Evolutionary conservation across 2,329 filamentous ascomycete genomes (phyloP).

Genomic region (Thermochaetoides dissita): DNA sequence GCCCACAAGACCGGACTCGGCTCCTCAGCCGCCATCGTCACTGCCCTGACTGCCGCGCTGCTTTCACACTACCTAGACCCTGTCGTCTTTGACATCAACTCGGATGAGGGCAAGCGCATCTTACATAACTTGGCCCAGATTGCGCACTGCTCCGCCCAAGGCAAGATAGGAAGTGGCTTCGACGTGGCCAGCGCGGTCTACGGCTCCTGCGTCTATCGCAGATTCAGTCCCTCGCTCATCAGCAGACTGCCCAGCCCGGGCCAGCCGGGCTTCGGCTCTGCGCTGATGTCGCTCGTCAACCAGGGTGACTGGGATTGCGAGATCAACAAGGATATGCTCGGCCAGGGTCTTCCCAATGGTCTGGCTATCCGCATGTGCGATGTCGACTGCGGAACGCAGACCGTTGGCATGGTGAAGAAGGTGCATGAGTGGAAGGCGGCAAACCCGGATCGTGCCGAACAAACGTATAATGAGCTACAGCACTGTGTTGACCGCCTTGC

Average conservation of each 20-base stretch:
- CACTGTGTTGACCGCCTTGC: slow-evolving; percentile 58
- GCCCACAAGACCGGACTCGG: slow-evolving; percentile 95
- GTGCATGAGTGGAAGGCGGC: slow-evolving; percentile 68
- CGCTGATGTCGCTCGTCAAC: slow-evolving; percentile 53
- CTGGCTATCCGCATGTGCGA: slow-evolving; percentile 84
- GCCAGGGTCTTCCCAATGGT: slow-evolving; percentile 48
- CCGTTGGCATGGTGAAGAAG: slow-evolving; percentile 88
- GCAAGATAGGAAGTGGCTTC: slow-evolving; percentile 91
- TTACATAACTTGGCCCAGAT: slow-evolving; percentile 91
- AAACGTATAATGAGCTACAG: slow-evolving; percentile 66
- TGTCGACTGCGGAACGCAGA: slow-evolving; percentile 86
- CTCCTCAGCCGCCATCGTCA: slow-evolving; percentile 87
- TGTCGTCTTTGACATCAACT: slow-evolving; percentile 41
- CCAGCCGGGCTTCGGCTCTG: slow-evolving; percentile 48
- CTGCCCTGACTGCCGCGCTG: slow-evolving; percentile 64
- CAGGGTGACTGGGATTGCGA: slow-evolving; percentile 65
- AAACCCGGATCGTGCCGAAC: slow-evolving; percentile 48
- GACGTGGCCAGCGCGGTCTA: slow-evolving; percentile 89
- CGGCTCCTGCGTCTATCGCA: slow-evolving; percentile 76
- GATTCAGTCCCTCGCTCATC: slow-evolving; percentile 76
- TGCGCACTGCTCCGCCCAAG: slow-evolving; percentile 88
- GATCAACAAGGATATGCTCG: slow-evolving; percentile 52
- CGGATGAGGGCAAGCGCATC: slow-evolving; percentile 38
- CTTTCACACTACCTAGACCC: slow-evolving; percentile 59
- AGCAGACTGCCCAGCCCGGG: slow-evolving; percentile 52